Evolutionary conservation across 2,329 filamentous ascomycete species (phyloP).

Genomic region (Paraphaeosphaeria minitans): DNA sequence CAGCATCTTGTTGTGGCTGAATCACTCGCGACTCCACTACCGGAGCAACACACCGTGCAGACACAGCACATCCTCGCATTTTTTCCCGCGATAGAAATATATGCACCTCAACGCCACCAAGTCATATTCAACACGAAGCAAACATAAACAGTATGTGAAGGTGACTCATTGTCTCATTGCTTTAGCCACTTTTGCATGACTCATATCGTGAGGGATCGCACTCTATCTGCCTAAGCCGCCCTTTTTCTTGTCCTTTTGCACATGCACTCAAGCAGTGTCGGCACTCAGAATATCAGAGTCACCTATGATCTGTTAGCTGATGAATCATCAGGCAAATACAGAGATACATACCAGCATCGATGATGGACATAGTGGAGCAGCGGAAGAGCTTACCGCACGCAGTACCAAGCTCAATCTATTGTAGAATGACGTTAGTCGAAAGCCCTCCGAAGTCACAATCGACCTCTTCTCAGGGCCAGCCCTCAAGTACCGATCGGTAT

Average conservation of each 20-base stretch:
- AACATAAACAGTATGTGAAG: not conserved
- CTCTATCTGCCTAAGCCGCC: constrained; percentile 31
- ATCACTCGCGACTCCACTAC: not conserved
- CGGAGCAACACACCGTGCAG: no score
- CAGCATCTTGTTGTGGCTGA: not conserved
- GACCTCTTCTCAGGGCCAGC: constrained; percentile 91
- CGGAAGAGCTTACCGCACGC: constrained; percentile 99
- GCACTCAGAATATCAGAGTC: constrained; percentile 94
- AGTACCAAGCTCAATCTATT: constrained; percentile 95
- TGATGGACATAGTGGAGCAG: constrained; percentile 94
- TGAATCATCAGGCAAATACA: not conserved
- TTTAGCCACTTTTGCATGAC: constrained; percentile 6
- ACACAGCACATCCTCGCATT: not conserved
- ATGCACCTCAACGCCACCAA: not conserved
- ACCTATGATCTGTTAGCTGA: constrained; percentile 35
- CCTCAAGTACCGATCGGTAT: constrained; percentile 47
- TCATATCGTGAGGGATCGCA: constrained; percentile 17
- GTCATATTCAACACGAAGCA: not conserved
- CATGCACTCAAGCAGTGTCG: constrained; percentile 55
- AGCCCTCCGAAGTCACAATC: constrained; percentile 84
- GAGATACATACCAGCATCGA: constrained; percentile 74
- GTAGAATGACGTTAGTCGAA: constrained; percentile 61
- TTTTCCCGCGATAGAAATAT: not conserved
- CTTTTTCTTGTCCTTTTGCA: constrained; percentile 14
- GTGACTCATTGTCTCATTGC: constrained; percentile 3